phyloP scores from a whole-genome alignment of 495 filamentous ascomycete species.

The Trichoderma orchidacearum region DNA sequence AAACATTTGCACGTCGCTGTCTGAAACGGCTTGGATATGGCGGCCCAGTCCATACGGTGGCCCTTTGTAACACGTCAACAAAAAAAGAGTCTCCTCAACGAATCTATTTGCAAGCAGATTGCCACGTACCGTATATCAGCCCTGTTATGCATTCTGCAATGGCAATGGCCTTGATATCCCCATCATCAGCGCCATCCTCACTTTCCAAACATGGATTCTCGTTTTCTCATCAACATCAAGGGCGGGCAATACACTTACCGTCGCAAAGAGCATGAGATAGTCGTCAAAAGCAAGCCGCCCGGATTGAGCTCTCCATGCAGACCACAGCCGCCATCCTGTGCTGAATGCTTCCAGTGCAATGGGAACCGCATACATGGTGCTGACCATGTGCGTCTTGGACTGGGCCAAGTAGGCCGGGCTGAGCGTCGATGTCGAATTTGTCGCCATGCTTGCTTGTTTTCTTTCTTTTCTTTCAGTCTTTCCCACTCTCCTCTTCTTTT shows the following conservation, averaged over 20 bases:
- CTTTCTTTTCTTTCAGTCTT: neutral
- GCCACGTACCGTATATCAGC: constrained; percentile 11
- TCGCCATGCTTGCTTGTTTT: neutral
- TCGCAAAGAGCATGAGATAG: constrained; percentile 15
- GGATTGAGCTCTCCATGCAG: constrained; percentile 6
- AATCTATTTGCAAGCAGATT: neutral
- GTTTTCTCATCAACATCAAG: no score
- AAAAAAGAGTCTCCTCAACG: neutral
- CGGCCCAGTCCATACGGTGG: constrained; percentile 12
- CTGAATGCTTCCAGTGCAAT: constrained; percentile 14
- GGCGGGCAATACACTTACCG: no score
- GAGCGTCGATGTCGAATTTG: neutral
- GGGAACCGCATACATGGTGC: constrained; percentile 10
- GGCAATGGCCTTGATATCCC: constrained; percentile 5
- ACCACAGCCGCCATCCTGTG: constrained; percentile 10
- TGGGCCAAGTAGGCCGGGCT: constrained; percentile 12
- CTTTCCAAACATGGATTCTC: neutral
- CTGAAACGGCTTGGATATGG: constrained; percentile 9
- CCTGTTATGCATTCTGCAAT: constrained; percentile 13
- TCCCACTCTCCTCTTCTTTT: no score
- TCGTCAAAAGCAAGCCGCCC: constrained; percentile 12
- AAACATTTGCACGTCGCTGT: constrained; percentile 4
- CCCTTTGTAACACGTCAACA: constrained; percentile 6
- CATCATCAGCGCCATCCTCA: neutral
- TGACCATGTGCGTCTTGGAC: constrained; percentile 9